Base-by-base conservation (phyloP, 768 basidiomycete species). In the Lactarius hatsudake region DNA sequence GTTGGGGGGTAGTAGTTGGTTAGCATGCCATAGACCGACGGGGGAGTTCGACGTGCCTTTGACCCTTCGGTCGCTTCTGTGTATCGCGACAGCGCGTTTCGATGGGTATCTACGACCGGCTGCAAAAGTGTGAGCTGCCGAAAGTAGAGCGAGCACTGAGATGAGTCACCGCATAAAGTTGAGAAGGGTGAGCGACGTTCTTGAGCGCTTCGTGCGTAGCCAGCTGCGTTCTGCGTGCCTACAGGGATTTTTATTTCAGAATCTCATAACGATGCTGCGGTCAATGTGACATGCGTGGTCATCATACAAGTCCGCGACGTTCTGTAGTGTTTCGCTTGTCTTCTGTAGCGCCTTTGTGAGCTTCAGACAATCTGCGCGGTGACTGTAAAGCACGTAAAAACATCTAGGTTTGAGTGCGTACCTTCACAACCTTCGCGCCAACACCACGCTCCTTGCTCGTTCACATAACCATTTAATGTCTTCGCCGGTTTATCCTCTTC, bases 391-490 rank as follows among this genome's bases (percentile, higher is more conserved):
- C 30, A 4, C 1, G 32, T 23, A 57, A 12, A 42, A 57, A 55
- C 8, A 40, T 57, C 38, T 48, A 40, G 53, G 55, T 32, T 42
- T 18, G 28, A 60, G 20, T 8, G 59, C 78, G 17, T 71, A 90
- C 91, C 87, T 74, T 82, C 76, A 74, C 93, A 94, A 3, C 81
- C 82, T 62, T 94, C 91, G 30, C 87, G 82, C 92, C 93, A 96
- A 75, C 92, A 93, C 90, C 93, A 91, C 3, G 90, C 92, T 1
- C 90, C 88, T 30, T 90, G 84, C 10, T 81, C 79, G 69, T 93
- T 94, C 62, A 86, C 72, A 59, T 89, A 73, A 0, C 89, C 88
- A 65, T 81, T 85, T n/a, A 74, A 74, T 63, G 81, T 81, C 43
- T 72, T 62, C 53, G 62, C 54, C n/a, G 38, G 45, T 20, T 71